Evolutionary conservation across 176 grass and related monocot genomes (phyloP).

Genomic region (Triticum timopheevii): DNA sequence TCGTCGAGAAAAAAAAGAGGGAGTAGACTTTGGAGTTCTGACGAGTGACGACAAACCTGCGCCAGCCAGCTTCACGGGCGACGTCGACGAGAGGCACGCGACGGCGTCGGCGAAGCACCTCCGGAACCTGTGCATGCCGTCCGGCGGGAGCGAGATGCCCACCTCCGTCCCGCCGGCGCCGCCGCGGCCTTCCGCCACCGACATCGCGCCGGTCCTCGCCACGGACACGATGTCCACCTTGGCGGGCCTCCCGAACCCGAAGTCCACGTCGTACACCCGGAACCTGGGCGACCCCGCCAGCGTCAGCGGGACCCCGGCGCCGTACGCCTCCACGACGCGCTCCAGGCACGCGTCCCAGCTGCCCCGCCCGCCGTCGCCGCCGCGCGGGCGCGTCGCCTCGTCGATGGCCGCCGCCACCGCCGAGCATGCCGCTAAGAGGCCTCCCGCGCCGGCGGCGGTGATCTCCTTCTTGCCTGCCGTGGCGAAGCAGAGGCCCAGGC

Average conservation of each 20-base stretch:
- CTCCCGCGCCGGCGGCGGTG: not conserved
- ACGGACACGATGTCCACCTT: not conserved
- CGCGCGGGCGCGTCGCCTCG: not conserved
- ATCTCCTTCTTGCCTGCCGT: not conserved
- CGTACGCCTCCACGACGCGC: not conserved
- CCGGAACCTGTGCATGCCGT: not conserved
- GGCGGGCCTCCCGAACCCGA: not conserved
- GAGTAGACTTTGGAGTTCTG: not conserved
- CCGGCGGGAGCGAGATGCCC: not conserved
- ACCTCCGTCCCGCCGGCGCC: not conserved
- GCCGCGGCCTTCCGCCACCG: not conserved
- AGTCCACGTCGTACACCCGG: not conserved
- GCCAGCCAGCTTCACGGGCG: not conserved
- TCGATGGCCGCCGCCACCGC: not conserved
- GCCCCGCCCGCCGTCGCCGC: not conserved
- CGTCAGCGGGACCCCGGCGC: not conserved
- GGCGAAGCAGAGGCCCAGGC: not conserved
- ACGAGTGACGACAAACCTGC: not conserved
- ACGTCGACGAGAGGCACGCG: not conserved
- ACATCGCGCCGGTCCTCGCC: not conserved
- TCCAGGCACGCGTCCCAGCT: not conserved
- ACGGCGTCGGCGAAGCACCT: not conserved
- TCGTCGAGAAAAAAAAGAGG: not conserved
- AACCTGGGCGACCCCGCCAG: constrained; percentile 1
- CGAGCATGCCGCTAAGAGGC: not conserved